These are phyloP conservation scores for Chalaropsis thielavioides DNA, from an alignment of 2,329 filamentous ascomycete species.

Conservation along the genomic window DNA sequence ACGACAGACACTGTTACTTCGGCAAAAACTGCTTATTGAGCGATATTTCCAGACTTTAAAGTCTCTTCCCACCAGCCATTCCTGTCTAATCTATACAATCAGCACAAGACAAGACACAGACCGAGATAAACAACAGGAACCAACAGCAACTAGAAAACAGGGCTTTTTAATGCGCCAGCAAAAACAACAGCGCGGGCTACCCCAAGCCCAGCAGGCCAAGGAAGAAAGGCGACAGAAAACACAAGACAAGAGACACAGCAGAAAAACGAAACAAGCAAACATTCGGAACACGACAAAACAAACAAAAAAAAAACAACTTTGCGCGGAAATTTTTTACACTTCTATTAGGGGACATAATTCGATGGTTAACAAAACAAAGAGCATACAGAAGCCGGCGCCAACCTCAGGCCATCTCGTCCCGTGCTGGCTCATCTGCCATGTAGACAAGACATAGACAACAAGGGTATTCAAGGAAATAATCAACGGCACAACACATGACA, in stretches of 20 bases:
- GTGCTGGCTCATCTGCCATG: slow-evolving; percentile 8
- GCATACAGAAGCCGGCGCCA: slow-evolving; percentile 9
- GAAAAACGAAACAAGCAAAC: background rate
- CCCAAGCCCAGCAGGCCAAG: too few relatives aligned
- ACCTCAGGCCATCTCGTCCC: slow-evolving; percentile 7
- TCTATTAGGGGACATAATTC: slow-evolving; percentile 12
- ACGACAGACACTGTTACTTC: too few relatives aligned
- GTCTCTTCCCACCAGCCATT: too few relatives aligned
- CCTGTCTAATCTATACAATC: too few relatives aligned
- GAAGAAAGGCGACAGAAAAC: background rate
- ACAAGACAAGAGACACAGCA: background rate
- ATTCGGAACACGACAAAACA: background rate
- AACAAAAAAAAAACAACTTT: slow-evolving; percentile 2
- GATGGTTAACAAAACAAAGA: slow-evolving; percentile 10
- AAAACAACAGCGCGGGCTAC: too few relatives aligned
- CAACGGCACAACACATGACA: slow-evolving; percentile 13
- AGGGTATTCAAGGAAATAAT: slow-evolving; percentile 3
- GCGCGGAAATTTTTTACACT: slow-evolving; percentile 9
- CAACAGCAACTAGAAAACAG: too few relatives aligned
- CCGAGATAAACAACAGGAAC: too few relatives aligned
- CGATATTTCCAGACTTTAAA: too few relatives aligned
- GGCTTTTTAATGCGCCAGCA: too few relatives aligned
- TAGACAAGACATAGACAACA: slow-evolving; percentile 6
- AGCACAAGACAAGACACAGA: too few relatives aligned
- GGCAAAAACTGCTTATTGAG: too few relatives aligned